phyloP scores from a whole-genome alignment of 1,284 basidiomycete species.

The Stygiomarasmius scandens region DNA sequence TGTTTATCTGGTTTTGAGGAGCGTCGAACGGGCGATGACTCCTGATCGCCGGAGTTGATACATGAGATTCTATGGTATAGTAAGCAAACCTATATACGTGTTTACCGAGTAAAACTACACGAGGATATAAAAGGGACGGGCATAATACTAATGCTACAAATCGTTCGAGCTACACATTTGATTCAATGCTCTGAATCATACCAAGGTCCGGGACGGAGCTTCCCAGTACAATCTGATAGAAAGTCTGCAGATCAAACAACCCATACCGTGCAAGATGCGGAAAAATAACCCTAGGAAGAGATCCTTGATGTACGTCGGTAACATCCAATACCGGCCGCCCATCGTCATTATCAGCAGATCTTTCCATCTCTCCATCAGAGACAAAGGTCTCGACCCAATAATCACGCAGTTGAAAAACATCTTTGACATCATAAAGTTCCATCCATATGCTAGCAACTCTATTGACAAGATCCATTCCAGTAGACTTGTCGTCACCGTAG shows the following conservation, averaged over 20 bases:
- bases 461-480: too few relatives aligned
- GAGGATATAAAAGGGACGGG: too few relatives aligned
- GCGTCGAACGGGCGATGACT: conserved; percentile 31
- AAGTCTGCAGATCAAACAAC: neutral
- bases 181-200: neutral
- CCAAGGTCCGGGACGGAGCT: neutral
- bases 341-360: neutral
- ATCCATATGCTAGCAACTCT: too few relatives aligned
- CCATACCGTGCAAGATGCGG: neutral
- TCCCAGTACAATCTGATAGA: neutral
- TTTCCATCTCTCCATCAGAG: neutral
- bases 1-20: conserved; percentile 40
- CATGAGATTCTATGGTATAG: too few relatives aligned
- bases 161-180: neutral
- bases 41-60: too few relatives aligned
- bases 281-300: neutral
- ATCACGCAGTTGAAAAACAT: neutral
- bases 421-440: neutral
- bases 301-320: neutral
- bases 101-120: too few relatives aligned
- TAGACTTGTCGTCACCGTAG: too few relatives aligned
- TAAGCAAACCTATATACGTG: too few relatives aligned
- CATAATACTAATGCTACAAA: too few relatives aligned
- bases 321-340: neutral
- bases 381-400: neutral